Evolutionary conservation across 768 basidiomycete genomes (phyloP), one percentile per base, ranked within the genome.

Genomic region (Lyophyllum semitale): DNA sequence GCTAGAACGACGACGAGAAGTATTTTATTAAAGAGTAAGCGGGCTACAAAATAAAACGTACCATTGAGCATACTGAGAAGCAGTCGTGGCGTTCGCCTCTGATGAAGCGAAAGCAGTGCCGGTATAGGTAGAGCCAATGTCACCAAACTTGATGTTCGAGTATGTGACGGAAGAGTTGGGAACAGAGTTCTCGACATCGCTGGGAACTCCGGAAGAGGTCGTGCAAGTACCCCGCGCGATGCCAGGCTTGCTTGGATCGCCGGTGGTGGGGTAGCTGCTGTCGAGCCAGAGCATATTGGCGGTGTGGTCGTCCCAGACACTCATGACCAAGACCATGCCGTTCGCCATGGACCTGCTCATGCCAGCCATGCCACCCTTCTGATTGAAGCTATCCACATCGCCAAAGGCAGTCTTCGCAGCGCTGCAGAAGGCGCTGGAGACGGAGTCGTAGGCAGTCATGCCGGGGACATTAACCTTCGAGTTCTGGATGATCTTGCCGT

Each of bases 251-350:
- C 67, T 66, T 26, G 77, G 64, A 67, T 66, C 69, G 17, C 58
- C 57, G 52, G 59, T 62, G 30, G 61, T 62, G 37, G 76, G 82
- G 73, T 78, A 81, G 74, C 69, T 71, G 63, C 69, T 68, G 73
- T 83, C 81, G 67, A 83, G 78, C 76, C 82, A 84, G 60, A 80
- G 73, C 82, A 84, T 83, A 68, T 75, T 71, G 54, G 69, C 80
- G 27, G 69, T 71, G 63, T 83, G 73, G 70, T 83, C 81, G 63
- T 38, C 37, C 37, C 82, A 81, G 59, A 82, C 51, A 52, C 68
- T 71, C 63, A 82, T 65, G 51, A 77, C 77, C 54, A 82, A 68
- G 27, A 80, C 81, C 71, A 79, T 75, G 44, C 80, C 80, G 44
- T 67, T 63, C 25, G 59, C 65, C 61, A 78, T 63, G 22, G 78